phyloP scores from a whole-genome alignment of 441 rosid species.

The Omphalea diandra region DNA sequence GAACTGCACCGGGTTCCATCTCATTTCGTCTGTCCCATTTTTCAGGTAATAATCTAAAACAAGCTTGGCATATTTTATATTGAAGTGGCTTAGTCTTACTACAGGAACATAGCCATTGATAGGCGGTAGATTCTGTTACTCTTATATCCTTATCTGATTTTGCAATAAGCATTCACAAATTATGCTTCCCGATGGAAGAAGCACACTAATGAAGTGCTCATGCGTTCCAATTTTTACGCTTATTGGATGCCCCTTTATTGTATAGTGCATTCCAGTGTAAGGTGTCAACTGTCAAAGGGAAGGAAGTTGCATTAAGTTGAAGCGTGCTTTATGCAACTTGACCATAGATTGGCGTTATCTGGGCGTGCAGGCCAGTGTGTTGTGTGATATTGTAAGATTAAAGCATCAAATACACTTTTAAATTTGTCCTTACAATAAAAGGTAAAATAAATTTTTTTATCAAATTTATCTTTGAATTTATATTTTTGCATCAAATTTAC shows the following conservation, averaged over 20 bases:
- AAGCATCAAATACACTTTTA: too few relatives aligned
- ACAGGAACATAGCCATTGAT: not conserved
- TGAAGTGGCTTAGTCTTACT: not conserved
- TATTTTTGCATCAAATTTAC: too few relatives aligned
- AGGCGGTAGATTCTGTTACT: not conserved
- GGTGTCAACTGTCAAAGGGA: not conserved
- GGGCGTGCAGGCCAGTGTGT: not conserved
- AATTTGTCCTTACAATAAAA: too few relatives aligned
- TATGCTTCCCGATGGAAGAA: not conserved
- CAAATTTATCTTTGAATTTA: too few relatives aligned
- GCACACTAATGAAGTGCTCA: not conserved
- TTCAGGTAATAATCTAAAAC: constrained; percentile 51
- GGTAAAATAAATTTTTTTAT: too few relatives aligned
- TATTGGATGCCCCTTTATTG: not conserved
- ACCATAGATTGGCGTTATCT: not conserved
- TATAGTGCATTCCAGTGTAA: not conserved
- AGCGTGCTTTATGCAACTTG: not conserved
- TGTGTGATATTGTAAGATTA: too few relatives aligned
- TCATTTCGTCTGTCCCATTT: constrained; percentile 88
- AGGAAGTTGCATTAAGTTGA: not conserved
- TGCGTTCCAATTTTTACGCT: not conserved
- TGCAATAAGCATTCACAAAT: not conserved
- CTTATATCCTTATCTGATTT: not conserved
- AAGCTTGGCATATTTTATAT: not conserved
- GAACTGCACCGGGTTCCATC: constrained; percentile 57